Conservation (phyloP, 2,329 filamentous ascomycete species). For the Calonectria pauciramosa region DNA sequence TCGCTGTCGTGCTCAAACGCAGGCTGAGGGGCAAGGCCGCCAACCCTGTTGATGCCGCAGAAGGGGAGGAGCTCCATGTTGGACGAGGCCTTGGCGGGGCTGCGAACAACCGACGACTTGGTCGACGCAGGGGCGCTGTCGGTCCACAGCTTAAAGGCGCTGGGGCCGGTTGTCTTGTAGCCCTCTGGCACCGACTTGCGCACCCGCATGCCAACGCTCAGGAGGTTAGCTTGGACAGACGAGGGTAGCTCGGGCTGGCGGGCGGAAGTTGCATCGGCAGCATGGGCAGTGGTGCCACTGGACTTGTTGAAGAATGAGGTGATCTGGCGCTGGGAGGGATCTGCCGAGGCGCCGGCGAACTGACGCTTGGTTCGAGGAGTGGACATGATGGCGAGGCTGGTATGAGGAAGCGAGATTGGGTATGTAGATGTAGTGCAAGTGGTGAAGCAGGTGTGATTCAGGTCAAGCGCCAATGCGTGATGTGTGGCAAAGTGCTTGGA, state of each 20-base stretch:
- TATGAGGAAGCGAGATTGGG: constrained; percentile 9
- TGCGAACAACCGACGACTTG: constrained; percentile 16
- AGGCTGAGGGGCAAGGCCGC: constrained; percentile 75
- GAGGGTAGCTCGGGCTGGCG: constrained; percentile 69
- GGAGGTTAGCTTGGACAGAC: constrained; percentile 82
- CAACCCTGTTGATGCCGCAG: constrained; percentile 83
- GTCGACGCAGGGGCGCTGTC: constrained; percentile 46
- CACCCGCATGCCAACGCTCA: constrained; percentile 93
- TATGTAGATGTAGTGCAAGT: background rate
- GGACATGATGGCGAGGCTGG: constrained; percentile 59
- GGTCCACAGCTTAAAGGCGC: constrained; percentile 66
- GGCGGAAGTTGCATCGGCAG: constrained; percentile 42
- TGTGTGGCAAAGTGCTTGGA: background rate
- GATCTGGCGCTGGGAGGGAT: constrained; percentile 72
- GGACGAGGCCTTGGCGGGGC: constrained; percentile 47
- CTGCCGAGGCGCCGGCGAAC: constrained; percentile 71
- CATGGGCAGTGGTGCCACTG: constrained; percentile 43
- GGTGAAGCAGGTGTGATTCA: background rate
- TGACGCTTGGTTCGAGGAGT: constrained; percentile 70
- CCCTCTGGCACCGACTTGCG: constrained; percentile 94
- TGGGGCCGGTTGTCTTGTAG: constrained; percentile 80
- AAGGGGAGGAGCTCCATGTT: constrained; percentile 80
- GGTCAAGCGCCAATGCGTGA: background rate
- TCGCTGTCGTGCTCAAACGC: constrained; percentile 47
- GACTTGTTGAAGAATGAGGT: constrained; percentile 71